These are phyloP conservation scores for Nannochloropsis granulata DNA, from an alignment of 108 stramenopile genomes.

Conservation along the genomic window DNA sequence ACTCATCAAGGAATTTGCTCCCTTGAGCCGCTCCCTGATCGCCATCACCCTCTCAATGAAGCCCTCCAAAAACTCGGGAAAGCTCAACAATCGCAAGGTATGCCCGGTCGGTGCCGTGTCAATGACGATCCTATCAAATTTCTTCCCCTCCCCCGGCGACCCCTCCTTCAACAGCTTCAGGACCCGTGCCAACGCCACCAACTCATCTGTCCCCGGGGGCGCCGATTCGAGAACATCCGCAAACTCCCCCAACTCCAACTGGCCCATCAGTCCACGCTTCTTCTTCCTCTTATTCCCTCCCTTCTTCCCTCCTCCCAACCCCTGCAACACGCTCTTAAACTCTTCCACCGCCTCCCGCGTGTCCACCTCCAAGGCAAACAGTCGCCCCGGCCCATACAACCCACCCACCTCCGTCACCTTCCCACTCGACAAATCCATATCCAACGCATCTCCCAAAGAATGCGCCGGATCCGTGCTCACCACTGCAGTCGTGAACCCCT, in stretches of 20 bases:
- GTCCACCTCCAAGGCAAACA: constrained; percentile 68
- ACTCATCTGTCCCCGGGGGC: constrained; percentile 37
- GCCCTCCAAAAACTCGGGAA: constrained; percentile 31
- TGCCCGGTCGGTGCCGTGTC: constrained; percentile 95
- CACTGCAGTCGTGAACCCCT: constrained; percentile 49
- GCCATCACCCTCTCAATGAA: constrained; percentile 22
- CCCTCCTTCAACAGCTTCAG: constrained; percentile 10
- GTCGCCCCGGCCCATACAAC: constrained; percentile 29
- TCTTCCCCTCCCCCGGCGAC: constrained; percentile 6
- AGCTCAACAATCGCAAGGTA: constrained; percentile 67
- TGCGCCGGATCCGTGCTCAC: constrained; percentile 97
- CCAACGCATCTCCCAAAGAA: constrained; percentile 70
- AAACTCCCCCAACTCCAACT: constrained; percentile 30
- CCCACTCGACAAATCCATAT: constrained; percentile 6
- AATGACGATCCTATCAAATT: constrained; percentile 72
- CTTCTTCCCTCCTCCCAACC: not conserved
- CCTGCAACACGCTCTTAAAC: constrained; percentile 4
- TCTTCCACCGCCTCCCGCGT: constrained; percentile 47
- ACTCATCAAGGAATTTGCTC: constrained; percentile 10
- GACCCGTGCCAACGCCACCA: constrained; percentile 31
- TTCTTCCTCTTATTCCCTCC: not conserved
- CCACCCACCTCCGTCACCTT: not conserved
- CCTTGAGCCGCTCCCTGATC: constrained; percentile 22
- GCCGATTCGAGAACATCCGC: constrained; percentile 36
- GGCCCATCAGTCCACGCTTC: not conserved